A percentile compares a stretch with the other conserved stretches of the same genome.
These are phyloP conservation scores for Populus tremula DNA, from an alignment of 345 rosid genomes.

Conservation along the genomic window DNA sequence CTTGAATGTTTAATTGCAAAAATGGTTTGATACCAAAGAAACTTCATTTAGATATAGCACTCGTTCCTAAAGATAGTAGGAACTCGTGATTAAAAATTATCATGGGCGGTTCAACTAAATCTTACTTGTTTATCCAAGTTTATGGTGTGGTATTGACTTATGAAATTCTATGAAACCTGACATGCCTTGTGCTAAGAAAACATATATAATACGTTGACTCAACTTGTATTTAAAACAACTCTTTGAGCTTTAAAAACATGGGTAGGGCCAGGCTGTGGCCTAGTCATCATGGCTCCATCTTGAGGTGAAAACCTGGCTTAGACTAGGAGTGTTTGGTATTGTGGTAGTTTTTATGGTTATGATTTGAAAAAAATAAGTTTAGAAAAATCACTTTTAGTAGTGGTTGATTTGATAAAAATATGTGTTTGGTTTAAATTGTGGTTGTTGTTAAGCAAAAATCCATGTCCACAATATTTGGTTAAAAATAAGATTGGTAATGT, in stretches of 20 bases:
- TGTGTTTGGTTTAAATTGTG: too few species aligned
- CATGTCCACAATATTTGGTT: too few species aligned
- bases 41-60: slow-evolving; percentile 74
- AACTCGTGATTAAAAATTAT: slow-evolving; percentile 1
- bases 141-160: neutral
- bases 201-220: neutral
- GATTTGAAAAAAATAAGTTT: too few species aligned
- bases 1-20: slow-evolving; percentile 31
- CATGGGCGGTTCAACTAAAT: neutral
- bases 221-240: neutral
- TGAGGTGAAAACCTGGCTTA: neutral
- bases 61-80: slow-evolving; percentile 72
- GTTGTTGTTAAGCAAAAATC: too few species aligned
- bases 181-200: neutral
- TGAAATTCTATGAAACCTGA: neutral
- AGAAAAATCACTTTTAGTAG: too few species aligned
- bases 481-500: too few species aligned
- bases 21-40: slow-evolving; percentile 72
- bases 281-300: neutral
- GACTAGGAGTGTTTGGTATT: too few species aligned
- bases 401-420: too few species aligned
- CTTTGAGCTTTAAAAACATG: neutral
- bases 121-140: neutral
- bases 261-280: neutral
- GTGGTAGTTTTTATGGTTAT: too few species aligned